Percentiles rank a stretch among this genome's conserved stretches.
Evolutionary conservation across 2,329 filamentous ascomycete species (phyloP).

Genomic region (Lithohypha guttulata): DNA sequence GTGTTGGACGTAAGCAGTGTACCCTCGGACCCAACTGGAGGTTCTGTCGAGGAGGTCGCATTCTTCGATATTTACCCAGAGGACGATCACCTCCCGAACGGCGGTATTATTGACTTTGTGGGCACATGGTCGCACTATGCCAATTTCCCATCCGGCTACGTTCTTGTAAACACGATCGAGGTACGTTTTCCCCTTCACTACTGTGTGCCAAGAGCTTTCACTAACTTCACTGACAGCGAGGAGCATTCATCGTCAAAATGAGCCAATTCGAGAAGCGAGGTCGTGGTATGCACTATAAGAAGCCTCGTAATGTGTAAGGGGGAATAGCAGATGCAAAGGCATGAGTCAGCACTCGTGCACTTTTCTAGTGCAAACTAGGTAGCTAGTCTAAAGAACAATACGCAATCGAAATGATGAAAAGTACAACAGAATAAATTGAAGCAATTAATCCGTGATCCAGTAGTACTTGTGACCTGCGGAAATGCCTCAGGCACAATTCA

Average conservation of each 20-base stretch:
- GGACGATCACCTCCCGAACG: conserved; percentile 31
- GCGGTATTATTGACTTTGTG: conserved; percentile 13
- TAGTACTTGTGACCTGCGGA: no score
- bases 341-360: no score
- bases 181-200: no score
- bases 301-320: conserved; percentile 13
- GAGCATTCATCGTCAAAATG: conserved; percentile 20
- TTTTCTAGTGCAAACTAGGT: no score
- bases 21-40: conserved; percentile 34
- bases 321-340: no score
- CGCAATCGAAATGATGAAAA: no score
- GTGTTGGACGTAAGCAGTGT: conserved; percentile 24
- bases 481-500: no score
- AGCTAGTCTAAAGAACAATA: no score
- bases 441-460: no score
- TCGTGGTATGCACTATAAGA: conserved; percentile 10
- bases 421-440: no score
- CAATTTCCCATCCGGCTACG: conserved; percentile 39
- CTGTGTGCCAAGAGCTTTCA: no score
- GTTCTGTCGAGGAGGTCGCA: conserved; percentile 36
- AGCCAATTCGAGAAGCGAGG: conserved; percentile 12
- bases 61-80: conserved; percentile 44
- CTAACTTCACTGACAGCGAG: no score
- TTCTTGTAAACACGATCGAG: conserved; percentile 45
- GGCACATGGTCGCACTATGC: conserved; percentile 42